Evolutionary conservation across 2,329 filamentous ascomycete genomes (phyloP), one percentile per base, ranked within the genome.

Genomic region (Pseudocercospora pini-densiflorae): DNA sequence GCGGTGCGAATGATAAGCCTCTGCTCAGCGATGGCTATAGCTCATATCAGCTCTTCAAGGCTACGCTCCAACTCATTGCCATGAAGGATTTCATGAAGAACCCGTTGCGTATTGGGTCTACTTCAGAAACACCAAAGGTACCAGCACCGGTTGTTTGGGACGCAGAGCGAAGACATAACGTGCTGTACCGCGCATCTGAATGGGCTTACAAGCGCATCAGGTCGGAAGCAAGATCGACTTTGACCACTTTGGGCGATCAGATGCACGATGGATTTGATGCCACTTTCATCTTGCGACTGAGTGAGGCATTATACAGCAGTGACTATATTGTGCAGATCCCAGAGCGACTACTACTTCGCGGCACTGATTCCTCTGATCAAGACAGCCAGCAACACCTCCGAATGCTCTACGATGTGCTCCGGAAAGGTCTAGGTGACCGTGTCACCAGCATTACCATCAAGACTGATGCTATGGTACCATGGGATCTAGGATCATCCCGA

Each of bases 11-110:
- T 66, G 91, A 91, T 1, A 87, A 89, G 69, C 86, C 90, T 1
- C 81, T 92, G 5, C 84, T 98, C 16, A 93, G 93, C 5, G 84
- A 88, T 5, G 92, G 92, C 7, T 91, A 97, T 73, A 97, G 91
- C 81, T 91, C 91, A 79, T 95, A 94, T 24, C 94, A 98, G 79
- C 85, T 98, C 53, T 97, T 99, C 85, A 98, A 97, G 79, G 94
- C 93, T 2, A 89, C 90, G 1, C 82, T 99, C n/a, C 94, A 97
- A 76, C 95, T 94, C 71, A 82, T 99, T 19, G 89, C 91, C 1
- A 86, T 87, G 1, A 90, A 87, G 43, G 90, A 97, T 74, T 82
- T 97, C 62, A 83, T 82, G 64, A 90, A 87, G 72, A 71, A 91
- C 87, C 70, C 88, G 75, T 68, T 83, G 68, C 74, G 88, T 65